These are phyloP conservation scores for Galerina sulciceps DNA, from an alignment of 768 basidiomycete genomes.

Conservation along the genomic window DNA sequence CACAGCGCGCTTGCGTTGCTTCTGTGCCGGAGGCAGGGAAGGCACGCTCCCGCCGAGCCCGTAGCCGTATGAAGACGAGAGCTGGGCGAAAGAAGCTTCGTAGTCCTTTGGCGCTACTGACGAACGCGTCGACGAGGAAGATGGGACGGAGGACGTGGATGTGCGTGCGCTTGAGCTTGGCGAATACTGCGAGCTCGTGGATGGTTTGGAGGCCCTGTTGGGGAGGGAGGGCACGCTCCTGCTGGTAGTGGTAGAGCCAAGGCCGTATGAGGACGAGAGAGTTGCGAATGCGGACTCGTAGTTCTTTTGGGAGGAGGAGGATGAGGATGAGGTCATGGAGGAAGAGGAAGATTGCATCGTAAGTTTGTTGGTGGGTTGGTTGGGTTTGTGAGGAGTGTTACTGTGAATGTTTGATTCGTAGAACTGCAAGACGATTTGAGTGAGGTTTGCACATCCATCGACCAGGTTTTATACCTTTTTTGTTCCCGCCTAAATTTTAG, in stretches of 20 bases:
- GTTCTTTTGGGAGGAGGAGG: constrained; percentile 19
- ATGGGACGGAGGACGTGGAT: neutral
- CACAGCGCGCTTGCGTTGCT: constrained; percentile 11
- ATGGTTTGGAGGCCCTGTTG: constrained; percentile 4
- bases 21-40: constrained; percentile 5
- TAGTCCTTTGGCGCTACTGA: constrained; percentile 22
- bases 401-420: neutral
- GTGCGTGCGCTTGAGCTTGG: neutral
- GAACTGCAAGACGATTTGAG: too few species aligned
- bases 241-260: constrained; percentile 13
- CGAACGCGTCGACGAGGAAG: neutral
- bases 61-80: constrained; percentile 20
- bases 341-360: constrained; percentile 7
- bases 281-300: constrained; percentile 28
- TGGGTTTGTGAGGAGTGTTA: neutral
- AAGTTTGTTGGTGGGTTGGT: neutral
- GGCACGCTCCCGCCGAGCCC: constrained; percentile 14
- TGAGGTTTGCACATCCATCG: too few species aligned
- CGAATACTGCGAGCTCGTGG: neutral
- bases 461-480: too few species aligned
- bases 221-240: constrained; percentile 12
- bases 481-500: too few species aligned
- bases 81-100: constrained; percentile 24
- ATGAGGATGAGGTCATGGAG: constrained; percentile 9
- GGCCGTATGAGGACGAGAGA: constrained; percentile 21